Evolutionary conservation across 208 protist genomes (phyloP), one percentile per base, ranked within the genome.

Genomic region (Acanthamoeba polyphaga): DNA sequence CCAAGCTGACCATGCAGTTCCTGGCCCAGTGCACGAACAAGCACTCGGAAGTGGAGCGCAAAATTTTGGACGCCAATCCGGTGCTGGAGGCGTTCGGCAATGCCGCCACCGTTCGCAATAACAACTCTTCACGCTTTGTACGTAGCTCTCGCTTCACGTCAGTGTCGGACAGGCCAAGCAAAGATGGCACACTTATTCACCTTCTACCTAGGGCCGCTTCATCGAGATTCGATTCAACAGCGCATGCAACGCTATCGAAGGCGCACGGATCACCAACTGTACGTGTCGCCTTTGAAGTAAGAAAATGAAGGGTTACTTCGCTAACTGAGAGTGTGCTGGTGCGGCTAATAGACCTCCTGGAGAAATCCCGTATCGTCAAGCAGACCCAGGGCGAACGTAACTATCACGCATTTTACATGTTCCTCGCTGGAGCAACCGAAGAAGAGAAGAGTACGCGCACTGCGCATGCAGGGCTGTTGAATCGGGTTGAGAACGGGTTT

Each of bases 1-100:
- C 97, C 19, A 98, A 98, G 96, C 95, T 96, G 22, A 96, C 97
- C 38, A 97, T 98, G 38, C 97, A 98, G 87, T 98, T 97, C 82
- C 70, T 98, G 15, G 93, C 97, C 1, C 43, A 74, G 15, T 46
- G 66, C 43, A 95, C 38, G 0, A 49, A 32, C 38, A 49, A 22
- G 10, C 43, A 46, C 66, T 19, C 38, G 27, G 84, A 64, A 24
- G 53, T 64, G n/a, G 96, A 97, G 90, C 89, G 95, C 76, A 95
- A 97, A 76, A 92, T 97, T 38, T 60, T 97, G 27, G 88, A 97
- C 84, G 95, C 95, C 62, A 97, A 95, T 58, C 96, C 96, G 90
- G 87, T 97, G 49, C 94, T 97, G 19, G 96, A 97, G 72, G 89
- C 94, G 13, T 96, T 97, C 64, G 96, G 96, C 93, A 98, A 98